Evolutionary conservation across 2,329 filamentous ascomycete species (phyloP).

Genomic region (Sporothrix euskadiensis): DNA sequence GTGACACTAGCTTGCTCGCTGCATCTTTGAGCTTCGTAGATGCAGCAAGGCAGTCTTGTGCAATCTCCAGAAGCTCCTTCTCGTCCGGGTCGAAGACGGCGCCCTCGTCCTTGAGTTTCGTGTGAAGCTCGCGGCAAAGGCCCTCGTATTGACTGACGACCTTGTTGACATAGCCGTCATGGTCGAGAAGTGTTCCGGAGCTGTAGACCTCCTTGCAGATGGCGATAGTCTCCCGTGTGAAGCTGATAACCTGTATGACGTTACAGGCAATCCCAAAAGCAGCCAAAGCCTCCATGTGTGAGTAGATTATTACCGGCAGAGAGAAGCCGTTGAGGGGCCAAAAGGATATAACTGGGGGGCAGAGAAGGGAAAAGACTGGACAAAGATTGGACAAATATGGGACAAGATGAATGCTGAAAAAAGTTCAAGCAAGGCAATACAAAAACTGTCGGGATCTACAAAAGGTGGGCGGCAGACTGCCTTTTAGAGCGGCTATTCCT

Average conservation of each 20-base stretch:
- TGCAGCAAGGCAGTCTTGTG: not conserved
- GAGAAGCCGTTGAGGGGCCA: not conserved
- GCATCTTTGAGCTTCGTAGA: not conserved
- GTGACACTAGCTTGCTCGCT: not conserved
- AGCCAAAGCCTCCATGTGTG: conserved; percentile 12
- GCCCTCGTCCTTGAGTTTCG: not conserved
- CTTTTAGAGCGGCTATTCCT: too few species aligned
- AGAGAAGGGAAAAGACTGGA: not conserved
- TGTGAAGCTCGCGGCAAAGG: not conserved
- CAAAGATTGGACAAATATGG: too few species aligned
- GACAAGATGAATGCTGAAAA: too few species aligned
- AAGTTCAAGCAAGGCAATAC: too few species aligned
- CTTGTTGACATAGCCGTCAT: not conserved
- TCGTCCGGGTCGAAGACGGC: not conserved
- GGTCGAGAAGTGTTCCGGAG: not conserved
- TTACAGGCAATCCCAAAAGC: conserved; percentile 17
- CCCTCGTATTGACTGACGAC: not conserved
- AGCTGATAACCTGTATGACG: conserved; percentile 11
- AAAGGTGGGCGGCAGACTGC: too few species aligned
- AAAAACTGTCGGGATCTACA: too few species aligned
- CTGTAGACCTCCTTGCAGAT: conserved; percentile 12
- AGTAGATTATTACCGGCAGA: not conserved
- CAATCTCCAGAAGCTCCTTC: conserved; percentile 2
- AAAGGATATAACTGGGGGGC: not conserved
- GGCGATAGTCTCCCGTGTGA: conserved; percentile 12